Percentiles rank a stretch among this genome's conserved stretches.
Conservation (phyloP, 1,139 yeast species). For the Hyphopichia khmerensis region DNA sequence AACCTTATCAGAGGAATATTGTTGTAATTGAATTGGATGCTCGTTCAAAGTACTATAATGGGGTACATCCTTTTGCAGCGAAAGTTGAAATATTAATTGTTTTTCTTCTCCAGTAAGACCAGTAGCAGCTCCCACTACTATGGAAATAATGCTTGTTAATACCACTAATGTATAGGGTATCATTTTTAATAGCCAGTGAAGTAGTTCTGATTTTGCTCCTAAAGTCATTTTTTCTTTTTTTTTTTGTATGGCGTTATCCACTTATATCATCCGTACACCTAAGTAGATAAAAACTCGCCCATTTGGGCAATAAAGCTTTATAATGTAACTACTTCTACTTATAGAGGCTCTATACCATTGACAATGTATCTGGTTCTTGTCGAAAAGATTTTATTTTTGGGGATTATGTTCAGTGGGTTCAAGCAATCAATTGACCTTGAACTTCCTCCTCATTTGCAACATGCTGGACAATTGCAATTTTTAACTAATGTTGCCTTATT, state of each 20-base stretch:
- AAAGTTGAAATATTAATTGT: neutral
- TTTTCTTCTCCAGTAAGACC: neutral
- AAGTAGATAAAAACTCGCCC: too few relatives aligned
- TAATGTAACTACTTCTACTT: too few relatives aligned
- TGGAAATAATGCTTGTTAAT: neutral
- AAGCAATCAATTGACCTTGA: slow-evolving; percentile 6
- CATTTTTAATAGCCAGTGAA: neutral
- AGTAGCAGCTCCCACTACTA: neutral
- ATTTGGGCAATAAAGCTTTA: too few relatives aligned
- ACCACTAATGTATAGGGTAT: neutral
- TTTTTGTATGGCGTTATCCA: too few relatives aligned
- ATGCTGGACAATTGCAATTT: slow-evolving; percentile 23
- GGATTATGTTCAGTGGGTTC: neutral
- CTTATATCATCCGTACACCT: too few relatives aligned
- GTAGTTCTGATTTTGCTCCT: neutral
- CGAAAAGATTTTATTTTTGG: neutral
- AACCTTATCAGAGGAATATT: slow-evolving; percentile 53
- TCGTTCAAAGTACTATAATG: slow-evolving; percentile 24
- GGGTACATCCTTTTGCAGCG: neutral
- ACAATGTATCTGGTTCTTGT: neutral
- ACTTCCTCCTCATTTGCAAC: slow-evolving; percentile 16
- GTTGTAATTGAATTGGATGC: slow-evolving; percentile 48
- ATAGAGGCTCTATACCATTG: too few relatives aligned
- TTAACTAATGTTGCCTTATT: slow-evolving; percentile 19
- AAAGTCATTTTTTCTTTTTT: neutral